Conservation (phyloP, 192 early-diverging fungal genomes). For the Umbelopsis sp. region DNA sequence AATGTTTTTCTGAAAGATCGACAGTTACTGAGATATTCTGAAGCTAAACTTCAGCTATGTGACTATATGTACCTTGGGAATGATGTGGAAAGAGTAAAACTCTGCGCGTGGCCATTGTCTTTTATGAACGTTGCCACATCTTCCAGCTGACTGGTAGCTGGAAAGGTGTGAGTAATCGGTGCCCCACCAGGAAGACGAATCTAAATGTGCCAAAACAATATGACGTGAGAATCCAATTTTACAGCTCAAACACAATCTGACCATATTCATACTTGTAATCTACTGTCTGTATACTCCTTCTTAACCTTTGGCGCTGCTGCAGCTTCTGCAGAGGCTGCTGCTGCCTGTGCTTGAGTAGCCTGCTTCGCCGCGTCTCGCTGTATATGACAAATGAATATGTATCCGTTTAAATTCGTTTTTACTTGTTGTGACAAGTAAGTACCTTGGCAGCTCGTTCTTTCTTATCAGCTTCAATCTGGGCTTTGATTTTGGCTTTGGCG, state of each 20-base stretch:
- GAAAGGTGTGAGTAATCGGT: constrained; percentile 66
- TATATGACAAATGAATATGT: neutral
- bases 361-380: constrained; percentile 19
- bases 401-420: constrained; percentile 19
- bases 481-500: constrained; percentile 77
- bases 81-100: constrained; percentile 68
- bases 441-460: constrained; percentile 69
- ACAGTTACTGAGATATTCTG: no score
- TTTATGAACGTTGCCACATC: constrained; percentile 64
- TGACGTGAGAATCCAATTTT: neutral
- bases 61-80: constrained; percentile 62
- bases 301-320: constrained; percentile 6
- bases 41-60: neutral
- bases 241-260: no score
- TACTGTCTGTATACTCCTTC: constrained; percentile 74
- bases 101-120: constrained; percentile 34
- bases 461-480: constrained; percentile 82
- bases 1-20: constrained; percentile 56
- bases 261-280: constrained; percentile 64
- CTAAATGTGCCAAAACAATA: constrained; percentile 33
- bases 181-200: constrained; percentile 56
- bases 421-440: constrained; percentile 12
- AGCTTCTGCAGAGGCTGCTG: constrained; percentile 37
- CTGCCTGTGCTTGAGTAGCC: constrained; percentile 30
- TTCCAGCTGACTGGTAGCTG: constrained; percentile 58